These are phyloP conservation scores for Plicaturopsis crispa DNA, from an alignment of 768 basidiomycete species.

Conservation along the genomic window DNA sequence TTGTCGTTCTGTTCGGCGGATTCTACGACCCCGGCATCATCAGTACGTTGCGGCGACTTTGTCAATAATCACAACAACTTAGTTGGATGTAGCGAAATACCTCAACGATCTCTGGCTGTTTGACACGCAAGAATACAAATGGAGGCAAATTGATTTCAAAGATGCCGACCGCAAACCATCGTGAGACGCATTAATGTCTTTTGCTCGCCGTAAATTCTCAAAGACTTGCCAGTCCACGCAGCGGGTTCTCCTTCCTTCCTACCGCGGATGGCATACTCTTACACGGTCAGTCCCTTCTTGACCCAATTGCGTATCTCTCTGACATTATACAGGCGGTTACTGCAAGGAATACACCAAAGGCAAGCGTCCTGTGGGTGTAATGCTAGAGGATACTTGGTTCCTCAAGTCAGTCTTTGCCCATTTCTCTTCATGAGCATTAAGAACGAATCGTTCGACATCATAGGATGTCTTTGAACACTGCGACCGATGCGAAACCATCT, in stretches of 20 bases:
- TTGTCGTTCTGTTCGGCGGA: slow-evolving; percentile 81
- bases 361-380: slow-evolving; percentile 78
- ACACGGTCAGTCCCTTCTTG: slow-evolving; percentile 40
- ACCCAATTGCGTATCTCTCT: not conserved
- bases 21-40: slow-evolving; percentile 84
- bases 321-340: slow-evolving; percentile 58
- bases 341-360: slow-evolving; percentile 87
- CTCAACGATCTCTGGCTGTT: slow-evolving; percentile 82
- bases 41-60: slow-evolving; percentile 37
- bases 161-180: slow-evolving; percentile 69
- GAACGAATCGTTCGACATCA: slow-evolving; percentile 5
- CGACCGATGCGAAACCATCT: slow-evolving; percentile 22
- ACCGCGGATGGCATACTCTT: slow-evolving; percentile 72
- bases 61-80: not conserved
- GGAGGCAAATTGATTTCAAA: slow-evolving; percentile 70
- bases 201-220: not conserved
- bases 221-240: slow-evolving; percentile 44
- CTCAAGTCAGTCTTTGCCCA: slow-evolving; percentile 42
- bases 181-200: slow-evolving; percentile 29
- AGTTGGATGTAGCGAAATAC: slow-evolving; percentile 52
- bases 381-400: slow-evolving; percentile 88
- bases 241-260: slow-evolving; percentile 82
- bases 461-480: slow-evolving; percentile 21
- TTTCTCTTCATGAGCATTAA: slow-evolving; percentile 12
- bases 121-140: slow-evolving; percentile 80